phyloP scores from a whole-genome alignment of 2,329 filamentous ascomycete species.

The Monosporascus sp. region DNA sequence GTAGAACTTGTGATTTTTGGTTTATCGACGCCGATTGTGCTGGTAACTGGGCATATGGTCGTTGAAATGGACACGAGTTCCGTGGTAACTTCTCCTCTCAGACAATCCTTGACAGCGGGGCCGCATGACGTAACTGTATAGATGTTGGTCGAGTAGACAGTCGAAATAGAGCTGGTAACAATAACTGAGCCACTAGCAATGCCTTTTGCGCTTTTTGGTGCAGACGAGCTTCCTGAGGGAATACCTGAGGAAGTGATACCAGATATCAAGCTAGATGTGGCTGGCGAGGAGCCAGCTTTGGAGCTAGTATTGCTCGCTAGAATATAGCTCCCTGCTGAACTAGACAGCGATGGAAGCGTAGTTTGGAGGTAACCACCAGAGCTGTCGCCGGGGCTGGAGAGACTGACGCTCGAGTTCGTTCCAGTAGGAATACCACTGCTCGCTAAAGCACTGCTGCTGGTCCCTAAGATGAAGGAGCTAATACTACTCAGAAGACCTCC shows the following conservation, averaged over 20 bases:
- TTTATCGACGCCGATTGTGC: slow-evolving; percentile 1
- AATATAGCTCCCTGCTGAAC: not conserved
- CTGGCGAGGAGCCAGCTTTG: too few species aligned
- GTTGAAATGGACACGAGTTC: slow-evolving; percentile 20
- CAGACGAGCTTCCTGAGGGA: too few species aligned
- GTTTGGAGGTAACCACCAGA: not conserved
- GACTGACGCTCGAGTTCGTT: not conserved
- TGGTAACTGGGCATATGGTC: slow-evolving; percentile 18
- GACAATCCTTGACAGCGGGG: slow-evolving; percentile 20
- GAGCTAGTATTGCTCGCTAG: not conserved
- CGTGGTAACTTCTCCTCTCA: slow-evolving; percentile 19
- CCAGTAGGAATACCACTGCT: not conserved
- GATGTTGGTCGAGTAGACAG: slow-evolving; percentile 23
- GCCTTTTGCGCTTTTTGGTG: too few species aligned
- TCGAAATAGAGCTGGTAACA: slow-evolving; percentile 13
- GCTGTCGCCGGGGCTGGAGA: not conserved
- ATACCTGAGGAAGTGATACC: too few species aligned
- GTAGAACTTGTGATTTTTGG: slow-evolving; percentile 2
- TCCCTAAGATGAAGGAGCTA: slow-evolving; percentile 23
- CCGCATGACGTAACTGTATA: slow-evolving; percentile 23
- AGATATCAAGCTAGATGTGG: too few species aligned
- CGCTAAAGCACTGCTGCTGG: slow-evolving; percentile 1
- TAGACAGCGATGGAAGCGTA: not conserved
- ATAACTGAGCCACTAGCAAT: slow-evolving; percentile 1
- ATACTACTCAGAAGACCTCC: slow-evolving; percentile 23